Conservation (phyloP, 2,329 filamentous ascomycete genomes). For the Epicoccum sorghinum region DNA sequence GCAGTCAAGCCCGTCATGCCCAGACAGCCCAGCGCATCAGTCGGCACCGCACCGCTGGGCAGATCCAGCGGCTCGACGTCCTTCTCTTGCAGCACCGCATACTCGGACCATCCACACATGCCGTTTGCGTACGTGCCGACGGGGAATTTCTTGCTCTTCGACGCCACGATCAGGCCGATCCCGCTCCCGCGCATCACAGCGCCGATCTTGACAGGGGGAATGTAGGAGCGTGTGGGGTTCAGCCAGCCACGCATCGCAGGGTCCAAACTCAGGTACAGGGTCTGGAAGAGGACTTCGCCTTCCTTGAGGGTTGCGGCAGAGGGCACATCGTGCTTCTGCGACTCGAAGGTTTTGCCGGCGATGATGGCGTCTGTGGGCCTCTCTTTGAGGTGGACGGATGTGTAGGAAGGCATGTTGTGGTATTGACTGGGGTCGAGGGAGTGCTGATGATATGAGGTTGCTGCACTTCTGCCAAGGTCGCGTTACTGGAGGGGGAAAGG, state of each 20-base stretch:
- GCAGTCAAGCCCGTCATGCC: conserved; percentile 76
- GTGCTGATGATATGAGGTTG: background rate
- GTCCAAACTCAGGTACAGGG: conserved; percentile 71
- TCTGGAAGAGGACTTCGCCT: conserved; percentile 66
- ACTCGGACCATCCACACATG: conserved; percentile 68
- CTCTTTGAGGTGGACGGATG: conserved; percentile 65
- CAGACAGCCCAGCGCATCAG: conserved; percentile 60
- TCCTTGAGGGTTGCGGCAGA: conserved; percentile 60
- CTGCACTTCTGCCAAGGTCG: background rate
- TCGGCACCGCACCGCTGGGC: conserved; percentile 55
- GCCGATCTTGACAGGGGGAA: conserved; percentile 71
- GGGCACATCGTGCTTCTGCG: conserved; percentile 57
- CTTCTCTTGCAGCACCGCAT: conserved; percentile 64
- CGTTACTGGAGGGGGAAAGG: background rate
- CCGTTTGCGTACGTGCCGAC: conserved; percentile 65
- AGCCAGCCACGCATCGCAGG: conserved; percentile 80
- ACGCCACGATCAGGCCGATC: conserved; percentile 67
- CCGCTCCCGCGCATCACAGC: conserved; percentile 70
- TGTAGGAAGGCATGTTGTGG: conserved; percentile 48
- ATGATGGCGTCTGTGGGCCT: conserved; percentile 66
- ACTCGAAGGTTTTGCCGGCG: conserved; percentile 68
- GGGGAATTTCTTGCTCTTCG: conserved; percentile 60
- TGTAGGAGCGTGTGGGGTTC: conserved; percentile 64
- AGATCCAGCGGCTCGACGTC: conserved; percentile 54
- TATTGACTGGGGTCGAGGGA: background rate